Conservation (phyloP, 228 moss, liverwort and hornwort genomes). For the Sphagnum magellanicum region DNA sequence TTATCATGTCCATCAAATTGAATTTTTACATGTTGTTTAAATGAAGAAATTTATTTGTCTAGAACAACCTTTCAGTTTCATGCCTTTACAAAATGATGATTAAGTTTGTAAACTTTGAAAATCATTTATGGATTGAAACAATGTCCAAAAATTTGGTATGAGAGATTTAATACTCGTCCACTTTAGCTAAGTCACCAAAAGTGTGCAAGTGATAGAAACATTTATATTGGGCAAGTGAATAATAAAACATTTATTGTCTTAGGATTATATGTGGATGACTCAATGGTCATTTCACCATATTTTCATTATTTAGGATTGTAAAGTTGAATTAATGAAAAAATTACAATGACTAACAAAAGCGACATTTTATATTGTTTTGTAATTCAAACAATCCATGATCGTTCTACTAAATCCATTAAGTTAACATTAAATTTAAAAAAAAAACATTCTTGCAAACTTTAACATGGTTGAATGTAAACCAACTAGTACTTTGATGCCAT, state of each 20-base stretch:
- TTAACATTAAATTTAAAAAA: no score
- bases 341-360: no score
- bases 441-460: not conserved
- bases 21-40: not conserved
- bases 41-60: not conserved
- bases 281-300: no score
- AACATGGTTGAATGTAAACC: not conserved
- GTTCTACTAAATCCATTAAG: not conserved
- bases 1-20: not conserved
- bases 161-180: not conserved
- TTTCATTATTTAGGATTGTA: no score
- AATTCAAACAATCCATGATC: not conserved
- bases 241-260: not conserved
- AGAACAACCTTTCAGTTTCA: not conserved
- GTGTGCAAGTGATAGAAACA: not conserved
- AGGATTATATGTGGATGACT: not conserved
- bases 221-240: not conserved
- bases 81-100: not conserved
- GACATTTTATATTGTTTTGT: not conserved
- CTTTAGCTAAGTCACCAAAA: not conserved
- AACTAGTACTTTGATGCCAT: not conserved
- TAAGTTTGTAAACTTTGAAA: not conserved
- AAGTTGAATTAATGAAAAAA: no score
- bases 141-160: not conserved
- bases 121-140: slow-evolving; percentile 1